Conservation (phyloP, 129 eudicot species). For the Lonicera japonica region DNA sequence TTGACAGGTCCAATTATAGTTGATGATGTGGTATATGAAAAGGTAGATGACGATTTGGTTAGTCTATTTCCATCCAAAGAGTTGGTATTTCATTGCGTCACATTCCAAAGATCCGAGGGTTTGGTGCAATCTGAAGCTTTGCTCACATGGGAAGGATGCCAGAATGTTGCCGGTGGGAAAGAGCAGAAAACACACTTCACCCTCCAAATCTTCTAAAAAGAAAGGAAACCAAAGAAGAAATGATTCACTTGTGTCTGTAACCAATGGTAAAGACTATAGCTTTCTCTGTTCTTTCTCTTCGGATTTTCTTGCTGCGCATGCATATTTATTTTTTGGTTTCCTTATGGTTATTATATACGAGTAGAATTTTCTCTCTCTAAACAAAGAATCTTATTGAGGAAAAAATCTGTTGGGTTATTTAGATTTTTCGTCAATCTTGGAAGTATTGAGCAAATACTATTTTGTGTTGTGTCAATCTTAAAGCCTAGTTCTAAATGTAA, state of each 20-base stretch:
- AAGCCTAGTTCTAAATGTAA: too few species aligned
- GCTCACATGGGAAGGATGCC: constrained; percentile 36
- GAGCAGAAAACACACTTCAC: constrained; percentile 32
- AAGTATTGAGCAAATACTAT: too few species aligned
- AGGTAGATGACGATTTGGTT: constrained; percentile 50
- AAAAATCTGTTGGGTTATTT: not conserved
- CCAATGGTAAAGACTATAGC: constrained; percentile 17
- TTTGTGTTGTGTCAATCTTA: too few species aligned
- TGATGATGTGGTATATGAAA: constrained; percentile 83
- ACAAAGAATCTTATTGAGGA: too few species aligned
- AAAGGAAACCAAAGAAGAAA: constrained; percentile 44
- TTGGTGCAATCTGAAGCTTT: constrained; percentile 94
- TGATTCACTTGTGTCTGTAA: constrained; percentile 19
- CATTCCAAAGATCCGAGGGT: constrained; percentile 64
- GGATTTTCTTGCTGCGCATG: not conserved
- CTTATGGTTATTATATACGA: not conserved
- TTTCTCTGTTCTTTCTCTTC: not conserved
- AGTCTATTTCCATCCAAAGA: constrained; percentile 44
- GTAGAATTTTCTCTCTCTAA: not conserved
- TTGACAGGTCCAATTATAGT: constrained; percentile 71
- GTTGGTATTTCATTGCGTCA: constrained; percentile 64
- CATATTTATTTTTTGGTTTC: not conserved
- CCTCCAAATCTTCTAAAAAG: constrained; percentile 46
- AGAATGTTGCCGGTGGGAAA: constrained; percentile 17
- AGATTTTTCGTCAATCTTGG: not conserved